Evolutionary conservation across 1,284 basidiomycete genomes (phyloP).

Genomic region (Coniophora puteana): DNA sequence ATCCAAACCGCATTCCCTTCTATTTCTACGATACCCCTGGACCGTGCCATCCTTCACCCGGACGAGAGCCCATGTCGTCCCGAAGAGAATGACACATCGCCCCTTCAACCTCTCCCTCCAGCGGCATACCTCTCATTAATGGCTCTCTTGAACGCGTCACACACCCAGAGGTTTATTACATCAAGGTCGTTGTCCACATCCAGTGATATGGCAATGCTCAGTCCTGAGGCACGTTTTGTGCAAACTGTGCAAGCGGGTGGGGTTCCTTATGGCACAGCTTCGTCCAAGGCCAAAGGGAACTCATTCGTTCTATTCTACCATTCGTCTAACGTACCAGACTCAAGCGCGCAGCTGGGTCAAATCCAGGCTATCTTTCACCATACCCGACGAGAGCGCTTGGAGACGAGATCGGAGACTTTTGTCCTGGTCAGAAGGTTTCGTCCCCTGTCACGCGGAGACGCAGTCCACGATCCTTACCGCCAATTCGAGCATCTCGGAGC

Average conservation of each 20-base stretch:
- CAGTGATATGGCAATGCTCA: no score
- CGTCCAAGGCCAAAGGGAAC: not conserved
- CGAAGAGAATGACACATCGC: not conserved
- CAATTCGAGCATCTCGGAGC: conserved; percentile 10
- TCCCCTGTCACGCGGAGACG: not conserved
- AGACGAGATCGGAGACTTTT: not conserved
- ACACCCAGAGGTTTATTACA: no score
- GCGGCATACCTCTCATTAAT: no score
- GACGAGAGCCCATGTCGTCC: not conserved
- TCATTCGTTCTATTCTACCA: not conserved
- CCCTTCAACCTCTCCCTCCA: not conserved
- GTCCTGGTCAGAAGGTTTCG: not conserved
- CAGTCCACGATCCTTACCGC: not conserved
- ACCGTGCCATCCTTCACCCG: not conserved
- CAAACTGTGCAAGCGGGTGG: not conserved
- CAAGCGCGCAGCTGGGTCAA: not conserved
- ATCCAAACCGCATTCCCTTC: not conserved
- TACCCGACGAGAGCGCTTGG: not conserved
- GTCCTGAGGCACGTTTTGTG: not conserved
- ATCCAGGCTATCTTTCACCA: not conserved
- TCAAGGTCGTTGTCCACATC: no score
- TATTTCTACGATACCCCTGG: not conserved
- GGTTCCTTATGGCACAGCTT: not conserved
- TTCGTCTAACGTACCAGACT: not conserved
- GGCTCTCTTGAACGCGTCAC: no score